A percentile compares a stretch with the other conserved stretches of the same genome.
These are phyloP conservation scores for Zanthoxylum bungeanum DNA, from an alignment of 345 rosid genomes.

Conservation along the genomic window DNA sequence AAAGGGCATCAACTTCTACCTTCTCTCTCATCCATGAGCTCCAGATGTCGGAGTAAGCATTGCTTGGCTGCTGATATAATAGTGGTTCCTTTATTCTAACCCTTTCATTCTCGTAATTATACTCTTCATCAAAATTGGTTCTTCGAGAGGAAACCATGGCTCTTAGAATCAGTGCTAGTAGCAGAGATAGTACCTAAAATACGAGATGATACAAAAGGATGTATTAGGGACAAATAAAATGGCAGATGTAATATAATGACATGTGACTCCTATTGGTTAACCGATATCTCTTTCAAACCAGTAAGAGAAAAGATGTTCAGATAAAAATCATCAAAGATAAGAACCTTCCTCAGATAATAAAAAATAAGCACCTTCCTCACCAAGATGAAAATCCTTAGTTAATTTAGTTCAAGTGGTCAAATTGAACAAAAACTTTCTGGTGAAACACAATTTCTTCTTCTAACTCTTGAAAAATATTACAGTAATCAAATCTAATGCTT, in stretches of 20 bases:
- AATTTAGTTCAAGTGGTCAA: no score
- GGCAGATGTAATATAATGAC: neutral
- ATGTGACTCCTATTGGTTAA: neutral
- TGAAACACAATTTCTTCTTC: neutral
- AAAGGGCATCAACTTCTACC: conserved; percentile 35
- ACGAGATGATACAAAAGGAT: neutral
- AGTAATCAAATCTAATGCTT: neutral
- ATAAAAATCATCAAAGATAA: neutral
- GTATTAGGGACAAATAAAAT: neutral
- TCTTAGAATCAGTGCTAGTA: conserved; percentile 70
- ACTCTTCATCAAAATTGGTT: conserved; percentile 46
- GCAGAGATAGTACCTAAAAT: conserved; percentile 60
- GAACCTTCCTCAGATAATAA: neutral
- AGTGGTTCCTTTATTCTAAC: conserved; percentile 72
- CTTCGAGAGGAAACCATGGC: conserved; percentile 58
- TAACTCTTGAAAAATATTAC: neutral
- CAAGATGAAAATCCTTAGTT: neutral
- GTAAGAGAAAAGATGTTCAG: neutral
- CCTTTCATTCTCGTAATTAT: conserved; percentile 56
- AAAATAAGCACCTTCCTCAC: no score
- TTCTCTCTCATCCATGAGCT: conserved; percentile 77
- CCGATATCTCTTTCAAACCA: neutral
- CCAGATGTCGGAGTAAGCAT: conserved; percentile 57
- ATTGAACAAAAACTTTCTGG: neutral
- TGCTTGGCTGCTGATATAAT: conserved; percentile 51